phyloP scores from a whole-genome alignment of 2,329 filamentous ascomycete genomes.

The Fonsecaea monophora region DNA sequence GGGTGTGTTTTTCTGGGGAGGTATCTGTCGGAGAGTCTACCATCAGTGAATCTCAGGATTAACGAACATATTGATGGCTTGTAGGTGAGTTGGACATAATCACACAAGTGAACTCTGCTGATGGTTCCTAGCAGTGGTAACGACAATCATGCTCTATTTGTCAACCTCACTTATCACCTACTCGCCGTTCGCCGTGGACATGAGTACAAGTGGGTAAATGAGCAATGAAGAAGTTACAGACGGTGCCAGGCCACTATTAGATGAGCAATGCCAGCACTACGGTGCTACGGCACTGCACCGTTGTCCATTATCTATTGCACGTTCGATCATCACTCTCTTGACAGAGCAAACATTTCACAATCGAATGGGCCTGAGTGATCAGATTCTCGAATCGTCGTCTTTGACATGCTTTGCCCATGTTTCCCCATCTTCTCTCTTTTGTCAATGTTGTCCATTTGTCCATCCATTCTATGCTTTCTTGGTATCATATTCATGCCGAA shows the following conservation, averaged over 20 bases:
- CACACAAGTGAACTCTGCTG: background rate
- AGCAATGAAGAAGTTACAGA: background rate
- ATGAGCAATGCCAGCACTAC: background rate
- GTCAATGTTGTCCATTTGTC: background rate
- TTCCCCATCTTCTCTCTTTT: background rate
- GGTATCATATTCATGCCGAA: background rate
- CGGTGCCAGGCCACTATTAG: background rate
- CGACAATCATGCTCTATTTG: background rate
- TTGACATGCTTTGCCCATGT: background rate
- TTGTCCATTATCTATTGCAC: background rate
- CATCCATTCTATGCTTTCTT: background rate
- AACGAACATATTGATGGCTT: background rate
- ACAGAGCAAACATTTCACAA: background rate
- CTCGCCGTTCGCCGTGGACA: too few species aligned
- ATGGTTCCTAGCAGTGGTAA: background rate
- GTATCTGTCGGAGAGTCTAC: background rate
- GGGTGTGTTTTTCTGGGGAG: background rate
- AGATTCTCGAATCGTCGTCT: background rate
- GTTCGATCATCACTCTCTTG: background rate
- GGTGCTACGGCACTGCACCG: too few species aligned
- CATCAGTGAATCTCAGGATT: background rate
- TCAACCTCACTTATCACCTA: background rate
- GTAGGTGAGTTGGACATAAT: background rate
- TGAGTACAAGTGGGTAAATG: too few species aligned
- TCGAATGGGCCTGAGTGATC: background rate